Conservation (phyloP, 345 rosid genomes). For the Luvunga scandens region DNA sequence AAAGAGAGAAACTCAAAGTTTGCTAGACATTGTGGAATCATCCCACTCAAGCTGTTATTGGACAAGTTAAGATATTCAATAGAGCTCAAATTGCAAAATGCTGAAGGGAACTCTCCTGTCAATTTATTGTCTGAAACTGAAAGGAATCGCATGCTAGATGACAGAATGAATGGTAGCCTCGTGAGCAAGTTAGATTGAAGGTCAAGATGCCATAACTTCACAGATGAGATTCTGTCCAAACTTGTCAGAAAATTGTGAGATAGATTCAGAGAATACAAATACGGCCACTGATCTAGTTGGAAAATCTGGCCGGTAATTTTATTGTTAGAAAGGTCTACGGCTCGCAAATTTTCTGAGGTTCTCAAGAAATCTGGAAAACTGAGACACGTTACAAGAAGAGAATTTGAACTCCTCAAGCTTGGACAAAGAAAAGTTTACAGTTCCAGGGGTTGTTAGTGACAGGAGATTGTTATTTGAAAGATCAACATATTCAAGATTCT, state of each 20-base stretch:
- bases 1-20: no score
- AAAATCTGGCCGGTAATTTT: constrained; percentile 9
- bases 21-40: constrained; percentile 21
- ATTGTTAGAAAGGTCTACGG: not conserved
- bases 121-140: constrained; percentile 1
- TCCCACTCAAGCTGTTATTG: constrained; percentile 24
- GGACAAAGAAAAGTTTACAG: not conserved
- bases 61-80: constrained; percentile 17
- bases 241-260: constrained; percentile 17
- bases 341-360: not conserved
- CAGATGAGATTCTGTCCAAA: not conserved
- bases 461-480: not conserved
- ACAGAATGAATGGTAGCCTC: constrained; percentile 20
- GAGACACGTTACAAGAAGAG: constrained; percentile 23
- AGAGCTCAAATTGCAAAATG: constrained; percentile 10
- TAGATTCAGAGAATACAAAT: not conserved
- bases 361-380: constrained; percentile 18
- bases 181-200: constrained; percentile 16
- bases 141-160: not conserved
- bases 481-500: not conserved
- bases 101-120: constrained; percentile 17
- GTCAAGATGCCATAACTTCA: constrained; percentile 7
- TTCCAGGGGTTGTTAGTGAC: not conserved
- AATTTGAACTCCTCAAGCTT: not conserved
- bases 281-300: not conserved